Evolutionary conservation across 2,329 filamentous ascomycete genomes (phyloP), one percentile per base, ranked within the genome.

Genomic region (Fusarium sp.): DNA sequence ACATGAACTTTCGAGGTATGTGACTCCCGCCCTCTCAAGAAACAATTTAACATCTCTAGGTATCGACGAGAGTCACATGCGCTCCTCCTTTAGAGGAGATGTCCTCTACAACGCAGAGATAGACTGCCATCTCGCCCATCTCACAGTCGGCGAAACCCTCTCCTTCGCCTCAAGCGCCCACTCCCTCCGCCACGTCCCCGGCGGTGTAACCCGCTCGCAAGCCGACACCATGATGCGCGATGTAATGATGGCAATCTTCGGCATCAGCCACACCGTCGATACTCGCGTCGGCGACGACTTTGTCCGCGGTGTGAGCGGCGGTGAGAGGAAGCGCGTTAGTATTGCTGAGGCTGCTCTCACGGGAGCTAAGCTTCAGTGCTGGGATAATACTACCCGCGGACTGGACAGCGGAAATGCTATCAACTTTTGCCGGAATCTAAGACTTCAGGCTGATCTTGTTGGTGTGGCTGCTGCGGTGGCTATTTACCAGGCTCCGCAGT

Each of bases 251-350:
- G 91, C 89, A 71, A 92, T 94, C 80, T 94, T 94, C 64, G 91
- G 91, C 4, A 93, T 94, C 59, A 85, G 83, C 9, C 92, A 94
- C 72, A 93, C 92, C 0, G 88, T 87, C 69, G 85, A 92, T 69
- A 94, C 92, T 0, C 82, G 88, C 1, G 91, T 94, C 4, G 92
- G 92, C 18, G 88, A 93, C 69, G 88, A 91, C 64, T 84, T 80
- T 68, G 85, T 91, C 8, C 86, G 91, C 38, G 92, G 92, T 75
- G 90, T 94, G 0, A 92, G 89, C 47, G 92, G 92, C 68, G 92
- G 92, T 50, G 92, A 95, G 79, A 83, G 92, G 12, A 94, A 94
- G 78, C 89, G 92, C 71, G 91, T 93, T 10, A 90, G 89, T 31
- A 93, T 94, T 68, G 91, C 91, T 0, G 92, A 94, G 76, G 92